These are phyloP conservation scores for Gynochthodes officinalis DNA, from an alignment of 257 asterid genomes.

Conservation along the genomic window DNA sequence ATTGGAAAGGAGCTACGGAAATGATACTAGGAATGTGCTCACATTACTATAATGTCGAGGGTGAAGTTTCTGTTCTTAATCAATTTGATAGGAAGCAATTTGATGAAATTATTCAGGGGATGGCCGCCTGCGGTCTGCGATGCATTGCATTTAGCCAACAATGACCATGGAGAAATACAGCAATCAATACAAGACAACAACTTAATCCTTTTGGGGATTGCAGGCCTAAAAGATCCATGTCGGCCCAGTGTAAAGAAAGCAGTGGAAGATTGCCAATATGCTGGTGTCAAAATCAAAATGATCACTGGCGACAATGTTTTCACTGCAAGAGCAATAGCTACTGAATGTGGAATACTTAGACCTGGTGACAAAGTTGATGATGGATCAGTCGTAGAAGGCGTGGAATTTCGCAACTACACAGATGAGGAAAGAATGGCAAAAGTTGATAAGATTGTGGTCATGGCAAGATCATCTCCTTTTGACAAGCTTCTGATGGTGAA, in stretches of 20 bases:
- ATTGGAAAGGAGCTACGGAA: slow-evolving; percentile 91
- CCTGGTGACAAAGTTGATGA: slow-evolving; percentile 10
- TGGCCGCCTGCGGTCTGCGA: slow-evolving; percentile 69
- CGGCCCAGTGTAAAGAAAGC: slow-evolving; percentile 63
- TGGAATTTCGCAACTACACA: slow-evolving; percentile 51
- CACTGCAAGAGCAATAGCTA: slow-evolving; percentile 77
- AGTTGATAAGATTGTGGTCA: slow-evolving; percentile 49
- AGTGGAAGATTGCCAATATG: slow-evolving; percentile 51
- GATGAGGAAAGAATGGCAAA: slow-evolving; percentile 54
- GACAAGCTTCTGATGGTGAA: slow-evolving; percentile 79
- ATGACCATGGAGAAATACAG: slow-evolving; percentile 7
- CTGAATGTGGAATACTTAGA: slow-evolving; percentile 65
- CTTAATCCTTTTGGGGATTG: slow-evolving; percentile 44
- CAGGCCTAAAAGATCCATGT: slow-evolving; percentile 70
- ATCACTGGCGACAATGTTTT: slow-evolving; percentile 73
- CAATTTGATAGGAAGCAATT: slow-evolving; percentile 27
- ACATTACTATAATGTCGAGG: slow-evolving; percentile 40
- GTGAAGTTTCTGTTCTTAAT: slow-evolving; percentile 31
- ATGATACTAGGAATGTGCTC: slow-evolving; percentile 59
- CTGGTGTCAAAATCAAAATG: slow-evolving; percentile 68
- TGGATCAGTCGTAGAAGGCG: slow-evolving; percentile 57
- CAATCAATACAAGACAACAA: slow-evolving; percentile 32
- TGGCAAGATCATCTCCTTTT: slow-evolving; percentile 77
- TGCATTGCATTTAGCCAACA: slow-evolving; percentile 51
- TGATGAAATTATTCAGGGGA: slow-evolving; percentile 41